Evolutionary conservation across 345 rosid species (phyloP), one percentile per base, ranked within the genome.

Genomic region (Arabis hirsuta): DNA sequence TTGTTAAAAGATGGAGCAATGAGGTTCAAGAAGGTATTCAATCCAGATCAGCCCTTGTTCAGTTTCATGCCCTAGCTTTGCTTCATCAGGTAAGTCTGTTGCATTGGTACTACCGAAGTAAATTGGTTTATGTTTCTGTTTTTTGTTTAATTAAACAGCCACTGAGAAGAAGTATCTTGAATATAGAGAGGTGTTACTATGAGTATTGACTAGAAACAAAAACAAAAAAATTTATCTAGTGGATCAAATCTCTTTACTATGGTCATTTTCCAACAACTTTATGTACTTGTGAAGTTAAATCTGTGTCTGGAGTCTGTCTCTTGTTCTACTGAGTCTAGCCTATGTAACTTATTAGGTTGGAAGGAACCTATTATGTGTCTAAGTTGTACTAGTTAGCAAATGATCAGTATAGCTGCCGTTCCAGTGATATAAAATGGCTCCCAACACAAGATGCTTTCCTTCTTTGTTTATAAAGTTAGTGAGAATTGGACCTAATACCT

Each of bases 21-120:
- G 99, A 95, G 83, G 96, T 95, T 73, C 97, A 91, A 80, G 99
- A 94, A 86, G 99, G 96, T 83, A 87, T 94, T 76, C 96, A 91
- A 29, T 94, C 99, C 42, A 89, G 96, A 81, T 90, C 96, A 68
- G 96, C 97, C 74, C 93, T 95, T 78, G 97, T 91, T 59, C 99
- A 95, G 81, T 95, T 91, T 67, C 99, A 95, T 86, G 97, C 99
- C 19, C 78, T 95, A 45, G 96, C 86, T 67, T 75, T 95, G 80
- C 96, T 91, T 57, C 94, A 91, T 73, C 97, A 91, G 94, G 99
- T 86, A 65, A 46, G 22, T 29, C 31, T 46, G 41, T 61, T 55
- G 46, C 54, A 19, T 70, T 66, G 14, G 3, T 76, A 9, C 74
- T 64, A 52, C 65, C 52, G 10, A 65, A 58, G 13, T 58, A n/a